Conservation (phyloP, 2,329 filamentous ascomycete genomes). For the Elsinoe perseae region DNA sequence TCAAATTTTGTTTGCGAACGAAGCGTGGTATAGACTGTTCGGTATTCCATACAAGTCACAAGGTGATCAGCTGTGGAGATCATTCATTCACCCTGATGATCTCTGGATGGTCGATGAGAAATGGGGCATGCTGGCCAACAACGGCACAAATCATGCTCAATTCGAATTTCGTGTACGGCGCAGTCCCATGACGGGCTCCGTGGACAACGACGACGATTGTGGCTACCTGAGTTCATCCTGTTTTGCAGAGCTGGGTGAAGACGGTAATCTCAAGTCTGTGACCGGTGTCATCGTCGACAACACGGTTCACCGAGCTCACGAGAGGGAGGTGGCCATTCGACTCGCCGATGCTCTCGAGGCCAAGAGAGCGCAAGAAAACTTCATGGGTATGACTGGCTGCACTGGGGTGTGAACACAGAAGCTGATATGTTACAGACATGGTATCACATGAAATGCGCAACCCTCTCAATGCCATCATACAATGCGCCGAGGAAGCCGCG, state of each 20-base stretch:
- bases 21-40: constrained; percentile 6
- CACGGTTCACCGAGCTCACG: constrained; percentile 5
- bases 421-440: constrained; percentile 11
- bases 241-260: constrained; percentile 5
- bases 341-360: constrained; percentile 32
- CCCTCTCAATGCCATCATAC: constrained; percentile 14
- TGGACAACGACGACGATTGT: not conserved
- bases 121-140: not conserved
- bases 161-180: constrained; percentile 8
- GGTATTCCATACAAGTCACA: constrained; percentile 1
- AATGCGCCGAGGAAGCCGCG: constrained; percentile 11
- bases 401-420: not conserved
- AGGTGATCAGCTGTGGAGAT: constrained; percentile 6
- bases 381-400: not conserved
- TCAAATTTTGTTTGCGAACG: constrained; percentile 10
- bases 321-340: constrained; percentile 21
- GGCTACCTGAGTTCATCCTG: constrained; percentile 2
- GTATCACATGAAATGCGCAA: constrained; percentile 16
- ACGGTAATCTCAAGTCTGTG: not conserved
- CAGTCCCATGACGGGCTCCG: not conserved
- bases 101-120: not conserved
- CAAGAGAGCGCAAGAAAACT: constrained; percentile 26
- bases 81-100: constrained; percentile 2
- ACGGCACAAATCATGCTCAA: constrained; percentile 2
- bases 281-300: constrained; percentile 7